Evolutionary conservation across 2,329 filamentous ascomycete species (phyloP).

Genomic region (Alternaria ethzedia): DNA sequence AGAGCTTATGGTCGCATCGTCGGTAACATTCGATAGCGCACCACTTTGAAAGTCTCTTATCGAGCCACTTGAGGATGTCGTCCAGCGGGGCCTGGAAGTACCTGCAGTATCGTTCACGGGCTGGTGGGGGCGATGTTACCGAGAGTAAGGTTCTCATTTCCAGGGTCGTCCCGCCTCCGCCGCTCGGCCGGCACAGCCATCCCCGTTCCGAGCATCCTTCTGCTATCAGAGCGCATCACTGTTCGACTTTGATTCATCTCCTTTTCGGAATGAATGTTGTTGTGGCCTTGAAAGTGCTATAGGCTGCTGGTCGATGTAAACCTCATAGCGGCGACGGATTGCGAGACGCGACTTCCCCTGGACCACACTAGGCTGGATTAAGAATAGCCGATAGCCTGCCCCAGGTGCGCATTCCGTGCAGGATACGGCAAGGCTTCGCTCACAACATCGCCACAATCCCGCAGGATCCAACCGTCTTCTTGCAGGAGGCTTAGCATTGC

Average conservation of each 20-base stretch:
- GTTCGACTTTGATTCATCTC: background rate
- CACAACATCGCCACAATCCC: background rate
- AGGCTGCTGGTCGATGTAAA: background rate
- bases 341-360: background rate
- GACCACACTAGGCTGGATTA: background rate
- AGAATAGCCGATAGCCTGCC: background rate
- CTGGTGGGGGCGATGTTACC: background rate
- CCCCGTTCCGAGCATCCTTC: background rate
- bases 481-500: background rate
- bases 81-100: background rate
- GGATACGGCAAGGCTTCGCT: background rate
- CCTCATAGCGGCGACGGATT: background rate
- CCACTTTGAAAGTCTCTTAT: background rate
- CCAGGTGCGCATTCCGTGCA: background rate
- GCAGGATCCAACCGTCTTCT: background rate
- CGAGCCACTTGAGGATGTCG: background rate
- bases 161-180: background rate
- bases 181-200: background rate
- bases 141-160: background rate
- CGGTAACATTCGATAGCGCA: background rate
- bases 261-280: background rate
- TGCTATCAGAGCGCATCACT: background rate
- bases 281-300: background rate
- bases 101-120: background rate
- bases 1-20: background rate